Conservation (phyloP, 129 eudicot genomes). For the Pulicaria dysenterica region DNA sequence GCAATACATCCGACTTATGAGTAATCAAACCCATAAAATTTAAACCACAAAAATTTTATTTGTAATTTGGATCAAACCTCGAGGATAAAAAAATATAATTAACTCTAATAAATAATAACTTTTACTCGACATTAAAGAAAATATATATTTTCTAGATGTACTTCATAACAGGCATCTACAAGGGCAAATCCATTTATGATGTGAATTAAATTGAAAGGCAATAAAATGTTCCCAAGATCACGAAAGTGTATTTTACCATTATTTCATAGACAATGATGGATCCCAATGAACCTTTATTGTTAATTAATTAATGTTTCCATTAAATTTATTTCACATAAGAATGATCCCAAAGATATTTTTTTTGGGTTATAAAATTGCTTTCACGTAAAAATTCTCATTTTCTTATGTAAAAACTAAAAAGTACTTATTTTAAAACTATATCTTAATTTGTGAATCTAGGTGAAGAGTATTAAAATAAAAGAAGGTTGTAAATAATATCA, state of each 20-base stretch:
- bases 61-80: not conserved
- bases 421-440: not conserved
- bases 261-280: constrained; percentile 19
- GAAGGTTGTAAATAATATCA: no score
- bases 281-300: constrained; percentile 27
- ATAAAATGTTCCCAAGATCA: constrained; percentile 36
- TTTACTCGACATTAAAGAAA: constrained; percentile 16
- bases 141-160: not conserved
- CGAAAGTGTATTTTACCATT: constrained; percentile 25
- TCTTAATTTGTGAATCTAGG: not conserved
- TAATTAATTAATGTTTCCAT: constrained; percentile 6
- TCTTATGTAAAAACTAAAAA: not conserved
- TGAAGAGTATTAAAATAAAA: no score
- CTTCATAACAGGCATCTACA: not conserved
- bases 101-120: not conserved
- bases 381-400: not conserved
- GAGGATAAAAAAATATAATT: no score
- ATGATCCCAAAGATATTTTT: constrained; percentile 22
- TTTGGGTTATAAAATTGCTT: not conserved
- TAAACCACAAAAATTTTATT: no score
- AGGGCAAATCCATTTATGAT: constrained; percentile 18
- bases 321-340: constrained; percentile 14
- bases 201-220: constrained; percentile 19
- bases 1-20: no score
- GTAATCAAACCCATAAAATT: no score